These are phyloP conservation scores for Syncephalastrum contaminatum DNA, from an alignment of 371 early-diverging fungal species.

Conservation along the genomic window DNA sequence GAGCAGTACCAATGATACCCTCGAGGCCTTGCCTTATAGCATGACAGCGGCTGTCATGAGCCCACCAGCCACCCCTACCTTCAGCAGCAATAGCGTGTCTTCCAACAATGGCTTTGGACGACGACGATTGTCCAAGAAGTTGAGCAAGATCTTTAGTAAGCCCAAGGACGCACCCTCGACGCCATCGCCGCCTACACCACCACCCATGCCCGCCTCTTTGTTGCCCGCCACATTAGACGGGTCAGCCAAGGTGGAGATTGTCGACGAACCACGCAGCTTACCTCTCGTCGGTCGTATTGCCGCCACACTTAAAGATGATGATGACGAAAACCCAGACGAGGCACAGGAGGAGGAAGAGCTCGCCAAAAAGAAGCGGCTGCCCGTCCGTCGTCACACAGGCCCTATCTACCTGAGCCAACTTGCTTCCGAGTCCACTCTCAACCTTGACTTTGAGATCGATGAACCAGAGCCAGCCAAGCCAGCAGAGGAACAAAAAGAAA, in stretches of 20 bases:
- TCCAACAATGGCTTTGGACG: not conserved
- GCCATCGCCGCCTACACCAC: not conserved
- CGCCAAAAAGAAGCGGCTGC: not conserved
- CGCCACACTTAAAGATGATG: conserved; percentile 31
- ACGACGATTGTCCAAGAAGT: conserved; percentile 14
- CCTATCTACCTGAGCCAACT: conserved; percentile 30
- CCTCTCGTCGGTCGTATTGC: conserved; percentile 40
- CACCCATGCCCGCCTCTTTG: not conserved
- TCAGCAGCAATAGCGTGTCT: not conserved
- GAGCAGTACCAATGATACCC: conserved; percentile 11
- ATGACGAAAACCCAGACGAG: conserved; percentile 1
- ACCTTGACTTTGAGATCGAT: no score
- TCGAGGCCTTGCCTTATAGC: conserved; percentile 44
- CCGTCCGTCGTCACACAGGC: conserved; percentile 7
- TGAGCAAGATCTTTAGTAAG: conserved; percentile 13
- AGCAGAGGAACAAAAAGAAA: no score
- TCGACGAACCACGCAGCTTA: not conserved
- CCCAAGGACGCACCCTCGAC: not conserved
- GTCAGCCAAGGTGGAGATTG: not conserved
- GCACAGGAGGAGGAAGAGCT: conserved; percentile 1
- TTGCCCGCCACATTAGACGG: not conserved
- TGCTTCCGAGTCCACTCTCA: conserved; percentile 7
- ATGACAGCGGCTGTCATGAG: conserved; percentile 13
- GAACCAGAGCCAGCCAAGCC: no score
- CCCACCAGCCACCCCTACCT: conserved; percentile 3